These are phyloP conservation scores for Cylindrotheca fusiformis DNA, from an alignment of 108 stramenopile species.

Conservation along the genomic window DNA sequence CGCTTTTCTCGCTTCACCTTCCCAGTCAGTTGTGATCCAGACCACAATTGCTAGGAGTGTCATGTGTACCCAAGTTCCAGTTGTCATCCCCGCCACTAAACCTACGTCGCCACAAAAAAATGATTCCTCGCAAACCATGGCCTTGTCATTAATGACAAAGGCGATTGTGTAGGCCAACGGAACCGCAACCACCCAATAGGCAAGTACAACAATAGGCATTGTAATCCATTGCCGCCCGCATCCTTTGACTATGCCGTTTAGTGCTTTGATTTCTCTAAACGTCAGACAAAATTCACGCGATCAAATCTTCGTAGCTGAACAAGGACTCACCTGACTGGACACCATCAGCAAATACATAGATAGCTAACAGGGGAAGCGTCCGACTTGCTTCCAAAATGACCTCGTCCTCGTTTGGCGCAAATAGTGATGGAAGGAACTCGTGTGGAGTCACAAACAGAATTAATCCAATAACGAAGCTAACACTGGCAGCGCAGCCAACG, in stretches of 20 bases:
- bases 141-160: conserved; percentile 30
- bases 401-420: conserved; percentile 31
- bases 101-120: conserved; percentile 64
- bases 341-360: conserved; percentile 70
- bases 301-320: too few relatives aligned
- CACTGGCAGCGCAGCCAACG: conserved; percentile 17
- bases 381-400: conserved; percentile 42
- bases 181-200: conserved; percentile 64
- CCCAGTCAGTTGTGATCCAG: conserved; percentile 31
- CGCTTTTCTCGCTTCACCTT: conserved; percentile 34
- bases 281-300: too few relatives aligned
- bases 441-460: conserved; percentile 46
- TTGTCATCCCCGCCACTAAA: conserved; percentile 53
- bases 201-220: conserved; percentile 45
- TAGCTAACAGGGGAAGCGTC: conserved; percentile 48
- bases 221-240: conserved; percentile 53
- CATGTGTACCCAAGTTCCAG: conserved; percentile 68
- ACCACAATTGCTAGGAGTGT: conserved; percentile 44
- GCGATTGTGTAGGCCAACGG: conserved; percentile 60
- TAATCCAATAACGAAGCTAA: conserved; percentile 35
- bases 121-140: conserved; percentile 16
- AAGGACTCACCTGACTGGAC: too few relatives aligned
- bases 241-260: conserved; percentile 64
- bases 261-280: too few relatives aligned
- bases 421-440: conserved; percentile 46